These are phyloP conservation scores for Cenchrus purpureus DNA, from an alignment of 176 grass and related monocot genomes.

Conservation along the genomic window DNA sequence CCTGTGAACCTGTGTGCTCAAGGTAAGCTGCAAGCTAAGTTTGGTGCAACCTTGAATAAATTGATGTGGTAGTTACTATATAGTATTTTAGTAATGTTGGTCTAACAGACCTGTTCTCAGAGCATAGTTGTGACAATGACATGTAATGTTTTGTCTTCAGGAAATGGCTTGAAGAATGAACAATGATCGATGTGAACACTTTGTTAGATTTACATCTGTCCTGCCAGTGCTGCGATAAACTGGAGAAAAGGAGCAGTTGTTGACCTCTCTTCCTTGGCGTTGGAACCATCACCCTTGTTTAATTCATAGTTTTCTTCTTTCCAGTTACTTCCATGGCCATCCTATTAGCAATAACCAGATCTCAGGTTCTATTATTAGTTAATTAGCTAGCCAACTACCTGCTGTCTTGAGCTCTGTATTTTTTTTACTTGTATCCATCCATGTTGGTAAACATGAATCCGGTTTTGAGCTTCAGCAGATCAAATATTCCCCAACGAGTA, in stretches of 20 bases:
- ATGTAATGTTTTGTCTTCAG: slow-evolving; percentile 30
- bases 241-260: slow-evolving; percentile 35
- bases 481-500: slow-evolving; percentile 14
- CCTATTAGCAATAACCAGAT: slow-evolving; percentile 38
- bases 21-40: slow-evolving; percentile 38
- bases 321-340: slow-evolving; percentile 38
- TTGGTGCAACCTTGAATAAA: neutral
- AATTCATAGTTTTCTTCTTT: slow-evolving; percentile 40
- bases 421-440: slow-evolving; percentile 42
- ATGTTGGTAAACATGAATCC: slow-evolving; percentile 29
- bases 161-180: slow-evolving; percentile 35
- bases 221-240: slow-evolving; percentile 19
- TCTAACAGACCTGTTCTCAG: neutral
- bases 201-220: slow-evolving; percentile 22
- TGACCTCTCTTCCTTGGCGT: slow-evolving; percentile 39
- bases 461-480: slow-evolving; percentile 38
- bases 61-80: neutral
- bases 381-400: slow-evolving; percentile 29
- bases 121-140: slow-evolving; percentile 16
- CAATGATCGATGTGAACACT: neutral
- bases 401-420: slow-evolving; percentile 8
- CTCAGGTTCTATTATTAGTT: slow-evolving; percentile 41
- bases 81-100: slow-evolving; percentile 1
- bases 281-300: slow-evolving; percentile 35
- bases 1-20: neutral